These are phyloP conservation scores for Physaria fendleri DNA, from an alignment of 345 rosid species.

Conservation along the genomic window DNA sequence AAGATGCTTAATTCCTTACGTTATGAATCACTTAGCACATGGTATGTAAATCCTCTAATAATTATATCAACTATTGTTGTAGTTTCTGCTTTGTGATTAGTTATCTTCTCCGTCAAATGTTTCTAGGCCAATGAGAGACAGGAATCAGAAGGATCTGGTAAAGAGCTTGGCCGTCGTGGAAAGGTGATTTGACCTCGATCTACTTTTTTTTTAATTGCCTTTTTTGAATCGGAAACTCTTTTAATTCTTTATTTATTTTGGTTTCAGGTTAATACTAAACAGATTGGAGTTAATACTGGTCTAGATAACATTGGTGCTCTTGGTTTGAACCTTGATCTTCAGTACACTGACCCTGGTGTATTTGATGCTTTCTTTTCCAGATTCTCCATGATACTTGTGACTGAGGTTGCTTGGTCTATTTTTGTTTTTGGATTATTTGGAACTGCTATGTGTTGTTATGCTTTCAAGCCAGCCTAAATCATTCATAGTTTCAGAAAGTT, in stretches of 20 bases:
- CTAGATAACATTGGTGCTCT: conserved; percentile 31
- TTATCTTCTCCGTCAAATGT: too few relatives aligned
- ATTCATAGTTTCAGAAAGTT: background rate
- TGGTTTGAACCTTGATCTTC: conserved; percentile 43
- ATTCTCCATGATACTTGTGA: conserved; percentile 92
- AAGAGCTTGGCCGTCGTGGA: conserved; percentile 92
- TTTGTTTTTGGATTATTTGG: background rate
- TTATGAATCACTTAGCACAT: too few relatives aligned
- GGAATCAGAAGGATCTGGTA: conserved; percentile 38
- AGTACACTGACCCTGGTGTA: conserved; percentile 64
- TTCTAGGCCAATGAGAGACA: conserved; percentile 49
- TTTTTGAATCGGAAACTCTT: background rate
- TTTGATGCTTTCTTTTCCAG: conserved; percentile 92
- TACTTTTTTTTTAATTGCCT: background rate
- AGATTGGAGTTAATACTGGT: conserved; percentile 34
- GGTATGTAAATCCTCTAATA: too few relatives aligned
- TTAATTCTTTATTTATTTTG: background rate
- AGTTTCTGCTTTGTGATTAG: too few relatives aligned
- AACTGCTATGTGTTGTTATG: background rate
- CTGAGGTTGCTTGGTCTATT: conserved; percentile 87
- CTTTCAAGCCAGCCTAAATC: background rate
- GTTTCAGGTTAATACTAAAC: conserved; percentile 41
- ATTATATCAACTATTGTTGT: too few relatives aligned
- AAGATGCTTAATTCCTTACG: too few relatives aligned
- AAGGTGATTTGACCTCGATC: conserved; percentile 44